Conservation (phyloP, 441 rosid genomes). For the Kokia cookei region DNA sequence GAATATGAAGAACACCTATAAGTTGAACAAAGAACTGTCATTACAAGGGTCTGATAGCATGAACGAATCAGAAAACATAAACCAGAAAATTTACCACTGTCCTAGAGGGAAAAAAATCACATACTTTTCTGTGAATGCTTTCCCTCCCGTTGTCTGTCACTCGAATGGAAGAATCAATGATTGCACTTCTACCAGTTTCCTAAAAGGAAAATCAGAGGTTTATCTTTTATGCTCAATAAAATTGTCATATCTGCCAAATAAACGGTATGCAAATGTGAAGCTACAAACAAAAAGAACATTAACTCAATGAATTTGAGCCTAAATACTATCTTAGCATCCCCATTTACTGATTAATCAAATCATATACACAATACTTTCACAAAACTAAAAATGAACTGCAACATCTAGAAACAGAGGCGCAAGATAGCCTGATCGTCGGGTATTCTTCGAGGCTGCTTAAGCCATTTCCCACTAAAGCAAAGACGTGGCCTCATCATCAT, state of each 20-base stretch:
- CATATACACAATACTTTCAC: neutral
- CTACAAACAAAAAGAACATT: neutral
- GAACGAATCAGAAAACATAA: constrained; percentile 1
- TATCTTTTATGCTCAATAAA: neutral
- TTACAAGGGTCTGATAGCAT: constrained; percentile 1
- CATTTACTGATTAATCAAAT: neutral
- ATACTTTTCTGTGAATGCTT: constrained; percentile 85
- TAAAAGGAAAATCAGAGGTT: constrained; percentile 21
- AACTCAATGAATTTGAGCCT: neutral
- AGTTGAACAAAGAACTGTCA: constrained; percentile 12
- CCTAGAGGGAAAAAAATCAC: constrained; percentile 8
- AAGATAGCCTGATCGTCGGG: neutral
- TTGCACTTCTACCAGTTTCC: constrained; percentile 80
- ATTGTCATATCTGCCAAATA: neutral
- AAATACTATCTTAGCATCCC: neutral
- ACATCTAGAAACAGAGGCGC: neutral
- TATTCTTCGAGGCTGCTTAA: neutral
- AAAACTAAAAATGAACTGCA: neutral
- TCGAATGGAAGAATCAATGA: constrained; percentile 82
- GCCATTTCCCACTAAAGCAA: neutral
- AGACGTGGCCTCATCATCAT: neutral
- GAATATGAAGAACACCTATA: constrained; percentile 88
- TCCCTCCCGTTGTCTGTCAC: constrained; percentile 95
- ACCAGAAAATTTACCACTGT: neutral
- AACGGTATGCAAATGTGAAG: neutral